Evolutionary conservation across 495 filamentous ascomycete genomes (phyloP).

Genomic region (Lasiosphaeria ovina): DNA sequence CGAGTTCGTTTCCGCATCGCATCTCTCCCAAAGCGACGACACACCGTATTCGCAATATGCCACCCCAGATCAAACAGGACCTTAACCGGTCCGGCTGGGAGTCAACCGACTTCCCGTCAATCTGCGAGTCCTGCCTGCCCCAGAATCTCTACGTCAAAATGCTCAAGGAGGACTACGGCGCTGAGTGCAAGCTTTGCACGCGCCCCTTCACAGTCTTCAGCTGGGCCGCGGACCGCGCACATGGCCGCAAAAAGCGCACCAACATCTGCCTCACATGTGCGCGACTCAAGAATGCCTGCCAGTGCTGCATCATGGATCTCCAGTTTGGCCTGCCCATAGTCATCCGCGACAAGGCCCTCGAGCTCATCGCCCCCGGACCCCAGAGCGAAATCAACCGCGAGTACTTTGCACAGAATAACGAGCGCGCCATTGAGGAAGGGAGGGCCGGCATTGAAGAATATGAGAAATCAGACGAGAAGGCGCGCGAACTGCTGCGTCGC

Average conservation of each 20-base stretch:
- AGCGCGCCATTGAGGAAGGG: constrained; percentile 91
- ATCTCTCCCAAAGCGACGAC: not conserved
- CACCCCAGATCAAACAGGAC: constrained; percentile 84
- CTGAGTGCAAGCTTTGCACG: constrained; percentile 82
- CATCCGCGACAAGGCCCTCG: constrained; percentile 93
- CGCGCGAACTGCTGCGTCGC: constrained; percentile 77
- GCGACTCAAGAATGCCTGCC: constrained; percentile 94
- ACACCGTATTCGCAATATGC: constrained; percentile 34
- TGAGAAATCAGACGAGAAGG: constrained; percentile 96
- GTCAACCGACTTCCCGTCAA: constrained; percentile 75
- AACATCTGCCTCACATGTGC: constrained; percentile 95
- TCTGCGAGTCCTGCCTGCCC: constrained; percentile 76
- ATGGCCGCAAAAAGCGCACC: constrained; percentile 82
- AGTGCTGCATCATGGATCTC: constrained; percentile 97
- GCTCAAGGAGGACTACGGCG: constrained; percentile 92
- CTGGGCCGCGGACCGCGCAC: constrained; percentile 84
- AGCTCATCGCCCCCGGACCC: constrained; percentile 93
- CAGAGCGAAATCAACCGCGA: constrained; percentile 89
- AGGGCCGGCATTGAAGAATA: constrained; percentile 75
- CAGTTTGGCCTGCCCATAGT: constrained; percentile 91
- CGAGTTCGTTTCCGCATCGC: not conserved
- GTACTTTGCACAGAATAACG: constrained; percentile 96
- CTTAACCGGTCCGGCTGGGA: constrained; percentile 96
- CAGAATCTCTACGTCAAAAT: constrained; percentile 98
- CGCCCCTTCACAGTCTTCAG: constrained; percentile 93